phyloP scores from a whole-genome alignment of 495 filamentous ascomycete species.

The Immersiella caudata region DNA sequence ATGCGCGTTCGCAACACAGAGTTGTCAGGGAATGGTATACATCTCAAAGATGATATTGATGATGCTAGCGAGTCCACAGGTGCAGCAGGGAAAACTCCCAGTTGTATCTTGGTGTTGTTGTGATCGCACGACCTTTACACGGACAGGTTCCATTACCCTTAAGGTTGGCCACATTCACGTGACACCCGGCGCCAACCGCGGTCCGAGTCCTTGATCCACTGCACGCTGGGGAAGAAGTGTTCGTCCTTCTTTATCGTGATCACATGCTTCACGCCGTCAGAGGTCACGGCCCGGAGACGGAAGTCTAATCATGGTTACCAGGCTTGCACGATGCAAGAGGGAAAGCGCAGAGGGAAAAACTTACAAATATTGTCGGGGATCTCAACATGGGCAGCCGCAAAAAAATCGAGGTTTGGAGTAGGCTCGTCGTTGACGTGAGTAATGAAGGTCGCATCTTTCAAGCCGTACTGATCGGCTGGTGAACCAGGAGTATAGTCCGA shows the following conservation, averaged over 20 bases:
- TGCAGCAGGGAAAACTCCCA: too few relatives aligned
- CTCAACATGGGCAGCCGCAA: slow-evolving; percentile 76
- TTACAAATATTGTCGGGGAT: slow-evolving; percentile 92
- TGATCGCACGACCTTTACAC: too few relatives aligned
- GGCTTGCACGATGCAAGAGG: too few relatives aligned
- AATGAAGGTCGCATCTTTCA: slow-evolving; percentile 95
- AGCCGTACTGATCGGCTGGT: slow-evolving; percentile 87
- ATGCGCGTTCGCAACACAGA: too few relatives aligned
- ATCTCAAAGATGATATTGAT: too few relatives aligned
- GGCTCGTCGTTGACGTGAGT: slow-evolving; percentile 87
- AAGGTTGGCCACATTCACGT: too few relatives aligned
- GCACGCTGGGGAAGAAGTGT: slow-evolving; percentile 93
- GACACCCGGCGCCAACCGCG: slow-evolving; percentile 73
- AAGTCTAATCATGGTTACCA: too few relatives aligned
- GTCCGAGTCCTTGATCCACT: slow-evolving; percentile 74
- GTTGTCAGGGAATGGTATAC: too few relatives aligned
- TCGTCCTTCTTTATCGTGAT: slow-evolving; percentile 99
- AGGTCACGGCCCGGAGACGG: slow-evolving; percentile 89
- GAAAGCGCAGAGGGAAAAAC: slow-evolving; percentile 25
- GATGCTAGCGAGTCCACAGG: too few relatives aligned
- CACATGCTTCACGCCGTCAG: slow-evolving; percentile 96
- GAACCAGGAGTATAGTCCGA: slow-evolving; percentile 85
- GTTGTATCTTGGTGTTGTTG: too few relatives aligned
- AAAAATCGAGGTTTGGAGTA: slow-evolving; percentile 77
- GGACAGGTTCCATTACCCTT: too few relatives aligned